These are phyloP conservation scores for Bassia scoparia DNA, from an alignment of 148 eudicot species.

Conservation along the genomic window DNA sequence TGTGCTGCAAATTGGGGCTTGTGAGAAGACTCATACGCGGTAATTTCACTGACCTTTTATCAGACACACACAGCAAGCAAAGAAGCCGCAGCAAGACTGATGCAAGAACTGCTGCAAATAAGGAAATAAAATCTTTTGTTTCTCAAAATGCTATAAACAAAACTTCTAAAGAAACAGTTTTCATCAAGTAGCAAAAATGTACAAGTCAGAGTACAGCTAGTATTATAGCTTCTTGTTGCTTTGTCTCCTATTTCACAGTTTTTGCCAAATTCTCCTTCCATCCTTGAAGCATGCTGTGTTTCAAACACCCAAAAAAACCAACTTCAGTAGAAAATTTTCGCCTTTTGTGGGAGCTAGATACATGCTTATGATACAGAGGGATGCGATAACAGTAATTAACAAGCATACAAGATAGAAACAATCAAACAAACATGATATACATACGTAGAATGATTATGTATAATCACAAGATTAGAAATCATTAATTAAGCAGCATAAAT, in stretches of 20 bases:
- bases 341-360: not conserved
- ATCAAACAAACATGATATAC: not conserved
- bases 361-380: not conserved
- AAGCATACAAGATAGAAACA: too few relatives aligned
- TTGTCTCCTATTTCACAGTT: slow-evolving; percentile 43
- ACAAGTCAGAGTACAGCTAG: slow-evolving; percentile 40
- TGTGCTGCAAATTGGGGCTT: slow-evolving; percentile 32
- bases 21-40: slow-evolving; percentile 29
- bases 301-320: slow-evolving; percentile 7
- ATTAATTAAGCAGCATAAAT: not conserved
- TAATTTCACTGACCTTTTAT: slow-evolving; percentile 40
- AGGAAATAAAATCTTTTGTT: not conserved
- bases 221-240: slow-evolving; percentile 38
- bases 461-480: not conserved
- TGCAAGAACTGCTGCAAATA: slow-evolving; percentile 51
- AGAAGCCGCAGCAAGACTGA: slow-evolving; percentile 40
- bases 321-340: not conserved
- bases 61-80: slow-evolving; percentile 42
- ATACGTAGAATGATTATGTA: not conserved
- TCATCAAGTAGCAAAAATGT: not conserved
- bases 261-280: slow-evolving; percentile 47
- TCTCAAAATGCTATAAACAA: not conserved
- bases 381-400: too few relatives aligned
- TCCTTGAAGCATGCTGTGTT: slow-evolving; percentile 62
- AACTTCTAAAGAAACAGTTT: not conserved